Base-by-base conservation (phyloP, 306 rosid genomes). In the Pyrus betulifolia region DNA sequence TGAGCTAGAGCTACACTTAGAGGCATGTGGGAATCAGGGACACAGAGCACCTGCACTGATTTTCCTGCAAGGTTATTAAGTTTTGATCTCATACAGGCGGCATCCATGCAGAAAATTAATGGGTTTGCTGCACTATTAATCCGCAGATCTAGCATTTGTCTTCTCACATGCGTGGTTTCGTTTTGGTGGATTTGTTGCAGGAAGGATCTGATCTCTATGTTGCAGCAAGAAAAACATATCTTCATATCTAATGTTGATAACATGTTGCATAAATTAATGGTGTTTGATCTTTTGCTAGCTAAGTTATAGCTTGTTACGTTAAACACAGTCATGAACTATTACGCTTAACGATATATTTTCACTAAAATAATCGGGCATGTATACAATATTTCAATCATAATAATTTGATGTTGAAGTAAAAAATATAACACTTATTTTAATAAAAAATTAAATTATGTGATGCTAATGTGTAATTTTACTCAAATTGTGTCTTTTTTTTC, bases 11-110 rank as follows among this genome's bases (percentile, higher is more conserved):
- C 19, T 46, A 46, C 54, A 46, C 7, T 19, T 72, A 11, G 46
- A 22, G 68, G 76, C 76, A 73, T 73, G 57, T 73, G 76, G 68
- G 57, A 25, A 49, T 40, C 40, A 58, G 76, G 30, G 67, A 72
- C 57, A 59, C 11, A 73, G 68, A 17, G 68, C 68, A 73, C 76
- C 76, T 25, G 68, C 76, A 59, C 57, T 73, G 76, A 73, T 73
- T 59, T 73, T 38, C 27, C 55, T 59, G 76, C 68, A 17, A 55
- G 42, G 68, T 14, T n/a, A 15, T n/a, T 15, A 3, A 63, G 2
- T 73, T 59, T 73, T 64, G 19, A 40, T 22, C n/a, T 73, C 69
- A 3, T 46, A 42, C 60, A 60, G 69, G 45, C 40, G 45, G 18
- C 77, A 11, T 14, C 44, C 58, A 74, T 73, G 77, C 57, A 59